phyloP scores from a whole-genome alignment of 2,329 filamentous ascomycete species.

The Xylariaceae sp. region DNA sequence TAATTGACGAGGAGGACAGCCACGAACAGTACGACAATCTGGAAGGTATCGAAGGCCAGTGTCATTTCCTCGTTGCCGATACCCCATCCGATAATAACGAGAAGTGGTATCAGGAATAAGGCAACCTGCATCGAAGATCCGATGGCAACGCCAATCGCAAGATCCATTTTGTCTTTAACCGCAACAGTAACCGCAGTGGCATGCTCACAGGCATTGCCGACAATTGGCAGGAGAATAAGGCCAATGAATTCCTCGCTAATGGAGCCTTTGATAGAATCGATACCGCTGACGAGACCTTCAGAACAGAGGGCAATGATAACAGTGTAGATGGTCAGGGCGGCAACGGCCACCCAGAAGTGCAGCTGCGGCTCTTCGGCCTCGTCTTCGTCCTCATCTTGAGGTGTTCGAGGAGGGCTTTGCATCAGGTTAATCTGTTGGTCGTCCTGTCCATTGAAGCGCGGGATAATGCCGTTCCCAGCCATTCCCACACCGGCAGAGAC shows the following conservation, averaged over 20 bases:
- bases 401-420: slow-evolving; percentile 36
- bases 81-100: slow-evolving; percentile 77
- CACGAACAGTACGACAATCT: slow-evolving; percentile 81
- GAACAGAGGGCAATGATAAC: slow-evolving; percentile 78
- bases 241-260: slow-evolving; percentile 75
- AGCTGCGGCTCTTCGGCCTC: slow-evolving; percentile 74
- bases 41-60: slow-evolving; percentile 83
- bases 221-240: slow-evolving; percentile 76
- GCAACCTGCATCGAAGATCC: slow-evolving; percentile 80
- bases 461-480: not conserved
- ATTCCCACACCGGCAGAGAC: not conserved
- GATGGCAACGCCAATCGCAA: slow-evolving; percentile 77
- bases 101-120: slow-evolving; percentile 72
- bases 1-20: slow-evolving; percentile 84
- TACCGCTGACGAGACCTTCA: slow-evolving; percentile 74
- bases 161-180: slow-evolving; percentile 81
- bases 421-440: slow-evolving; percentile 46
- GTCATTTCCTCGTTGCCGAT: slow-evolving; percentile 72
- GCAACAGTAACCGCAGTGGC: slow-evolving; percentile 78
- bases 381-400: slow-evolving; percentile 58
- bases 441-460: slow-evolving; percentile 25
- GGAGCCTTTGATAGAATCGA: slow-evolving; percentile 64
- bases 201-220: slow-evolving; percentile 82
- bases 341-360: slow-evolving; percentile 67
- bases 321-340: slow-evolving; percentile 69